phyloP scores from a whole-genome alignment of 2,329 filamentous ascomycete species.

The Beauveria bassiana region DNA sequence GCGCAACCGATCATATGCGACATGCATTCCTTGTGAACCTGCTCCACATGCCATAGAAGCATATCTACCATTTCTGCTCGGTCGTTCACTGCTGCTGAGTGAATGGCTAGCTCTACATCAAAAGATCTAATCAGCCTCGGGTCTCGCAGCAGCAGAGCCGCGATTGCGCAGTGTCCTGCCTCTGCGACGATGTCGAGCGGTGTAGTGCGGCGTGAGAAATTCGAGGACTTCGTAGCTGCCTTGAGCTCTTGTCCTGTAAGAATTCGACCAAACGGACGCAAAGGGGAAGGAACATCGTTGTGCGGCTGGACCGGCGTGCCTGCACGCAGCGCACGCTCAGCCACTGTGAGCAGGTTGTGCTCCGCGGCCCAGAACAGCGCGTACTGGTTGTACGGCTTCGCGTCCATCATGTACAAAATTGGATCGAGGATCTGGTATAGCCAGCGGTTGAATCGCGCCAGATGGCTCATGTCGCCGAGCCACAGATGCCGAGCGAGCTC shows the following conservation, averaged over 20 bases:
- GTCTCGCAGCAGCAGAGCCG: neutral
- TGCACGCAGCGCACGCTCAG: neutral
- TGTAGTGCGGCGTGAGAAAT: too few relatives aligned
- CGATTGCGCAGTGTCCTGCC: neutral
- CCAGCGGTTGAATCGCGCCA: neutral
- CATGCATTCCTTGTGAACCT: too few relatives aligned
- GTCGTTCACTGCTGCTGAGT: accelerated
- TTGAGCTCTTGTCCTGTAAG: neutral
- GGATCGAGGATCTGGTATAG: neutral
- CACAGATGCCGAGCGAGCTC: neutral
- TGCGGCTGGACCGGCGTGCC: neutral
- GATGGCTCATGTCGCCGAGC: slow-evolving; percentile 6
- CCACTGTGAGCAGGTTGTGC: neutral
- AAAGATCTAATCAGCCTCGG: too few relatives aligned
- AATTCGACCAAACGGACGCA: neutral
- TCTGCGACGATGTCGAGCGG: neutral
- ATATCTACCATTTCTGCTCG: neutral
- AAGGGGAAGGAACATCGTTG: neutral
- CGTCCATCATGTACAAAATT: neutral
- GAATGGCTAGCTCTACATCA: accelerated
- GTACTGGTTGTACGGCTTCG: slow-evolving; percentile 3
- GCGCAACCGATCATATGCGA: neutral
- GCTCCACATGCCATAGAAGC: neutral
- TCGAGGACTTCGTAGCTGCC: neutral
- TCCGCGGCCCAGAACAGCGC: slow-evolving; percentile 3